Base-by-base conservation (phyloP, 2,329 filamentous ascomycete genomes). In the Exophiala aquamarina region DNA sequence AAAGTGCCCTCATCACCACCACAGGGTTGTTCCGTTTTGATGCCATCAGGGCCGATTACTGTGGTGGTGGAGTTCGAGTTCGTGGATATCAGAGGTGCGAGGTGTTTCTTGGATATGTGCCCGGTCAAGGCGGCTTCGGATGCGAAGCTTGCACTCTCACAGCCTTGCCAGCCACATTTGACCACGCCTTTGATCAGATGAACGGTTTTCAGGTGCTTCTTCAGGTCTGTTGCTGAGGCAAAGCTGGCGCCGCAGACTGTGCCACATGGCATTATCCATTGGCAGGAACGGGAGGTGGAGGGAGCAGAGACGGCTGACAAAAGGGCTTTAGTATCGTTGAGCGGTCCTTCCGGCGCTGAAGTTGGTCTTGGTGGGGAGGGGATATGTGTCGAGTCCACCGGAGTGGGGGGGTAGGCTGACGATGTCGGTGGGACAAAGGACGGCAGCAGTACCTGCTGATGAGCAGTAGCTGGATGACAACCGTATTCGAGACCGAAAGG, bases 221-320 rank as follows among this genome's bases (percentile, higher is more conserved):
- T 59, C 8, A 59, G 57, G 41, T 59, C 57, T n/a, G 54, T 49
- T 1, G 47, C 50, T 0, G 53, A 48, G 28, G 50, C 53, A 34
- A 58, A 59, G 21, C 50, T 49, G 17, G 56, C 55, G 29, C 54
- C 53, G 29, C 57, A 59, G 5, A 57, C 47, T 3, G 55, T 58
- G 23, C 57, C 57, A 43, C 57, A 59, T 4, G 57, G 57, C 57
- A 59, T 59, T 8, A 59, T 40, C 57, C 57, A 59, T 54, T 58
- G 50, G 37, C 57, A 59, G 7, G 52, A 44, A 7, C 34, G 49
- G 18, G 49, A 49, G 2, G 52, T 55, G 34, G 28, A 35, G 6
- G 52, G 52, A 13, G 47, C 40, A 3, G 36, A 29, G 32, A 49
- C 40, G 17, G 46, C 41, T 15, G 43, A 29, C 6, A 49, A 26